These are phyloP conservation scores for Brassica carinata DNA, from an alignment of 345 rosid species.

Conservation along the genomic window DNA sequence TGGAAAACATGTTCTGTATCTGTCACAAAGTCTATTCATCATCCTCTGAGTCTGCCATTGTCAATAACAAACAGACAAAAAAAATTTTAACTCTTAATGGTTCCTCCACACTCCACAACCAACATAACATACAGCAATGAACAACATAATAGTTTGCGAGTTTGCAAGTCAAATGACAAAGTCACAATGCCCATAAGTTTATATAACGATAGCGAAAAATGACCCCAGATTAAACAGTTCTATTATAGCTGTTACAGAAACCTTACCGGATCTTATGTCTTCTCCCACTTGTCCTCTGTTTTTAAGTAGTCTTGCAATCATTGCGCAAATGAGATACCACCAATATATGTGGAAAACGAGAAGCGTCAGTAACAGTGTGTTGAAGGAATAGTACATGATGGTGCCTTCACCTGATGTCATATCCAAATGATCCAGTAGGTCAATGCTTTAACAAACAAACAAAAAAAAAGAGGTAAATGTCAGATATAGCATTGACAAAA, in stretches of 20 bases:
- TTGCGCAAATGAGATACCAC: conserved; percentile 90
- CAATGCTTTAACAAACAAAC: conserved; percentile 53
- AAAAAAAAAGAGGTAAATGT: conserved; percentile 2
- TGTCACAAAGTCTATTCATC: conserved; percentile 62
- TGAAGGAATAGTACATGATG: conserved; percentile 69
- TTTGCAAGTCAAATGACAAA: no score
- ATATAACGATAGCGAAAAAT: no score
- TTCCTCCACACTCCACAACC: conserved; percentile 9
- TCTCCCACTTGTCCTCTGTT: conserved; percentile 94
- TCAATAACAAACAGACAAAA: conserved; percentile 1
- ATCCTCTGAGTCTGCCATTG: conserved; percentile 86
- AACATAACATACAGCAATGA: not conserved
- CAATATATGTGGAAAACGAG: conserved; percentile 95
- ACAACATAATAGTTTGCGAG: no score
- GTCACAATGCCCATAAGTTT: no score
- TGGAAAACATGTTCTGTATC: conserved; percentile 38
- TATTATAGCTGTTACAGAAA: not conserved
- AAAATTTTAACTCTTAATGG: not conserved
- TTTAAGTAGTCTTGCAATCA: conserved; percentile 78
- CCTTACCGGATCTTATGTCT: conserved; percentile 95
- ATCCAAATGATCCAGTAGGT: conserved; percentile 52
- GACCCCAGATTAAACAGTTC: no score
- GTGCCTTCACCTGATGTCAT: conserved; percentile 46
- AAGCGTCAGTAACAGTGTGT: conserved; percentile 82
- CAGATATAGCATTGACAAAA: not conserved